These are phyloP conservation scores for Eremothecium sinecaudum DNA, from an alignment of 1,139 yeast genomes.

Conservation along the genomic window DNA sequence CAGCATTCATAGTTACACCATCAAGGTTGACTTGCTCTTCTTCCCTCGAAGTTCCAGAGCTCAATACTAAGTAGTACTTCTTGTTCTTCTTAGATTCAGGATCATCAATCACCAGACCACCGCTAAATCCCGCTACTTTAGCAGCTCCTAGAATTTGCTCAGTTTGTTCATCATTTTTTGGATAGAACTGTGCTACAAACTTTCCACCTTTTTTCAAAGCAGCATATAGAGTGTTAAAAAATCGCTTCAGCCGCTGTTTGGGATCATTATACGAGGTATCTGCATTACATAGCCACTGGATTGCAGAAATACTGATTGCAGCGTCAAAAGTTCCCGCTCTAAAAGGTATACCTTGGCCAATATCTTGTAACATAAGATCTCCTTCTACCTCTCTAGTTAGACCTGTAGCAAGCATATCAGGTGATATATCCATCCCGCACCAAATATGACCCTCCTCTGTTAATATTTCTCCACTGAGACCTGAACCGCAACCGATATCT, in stretches of 20 bases:
- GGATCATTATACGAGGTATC: slow-evolving; percentile 80
- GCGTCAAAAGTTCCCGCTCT: slow-evolving; percentile 97
- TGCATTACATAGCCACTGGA: slow-evolving; percentile 97
- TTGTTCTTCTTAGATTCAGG: slow-evolving; percentile 88
- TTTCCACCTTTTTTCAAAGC: slow-evolving; percentile 88
- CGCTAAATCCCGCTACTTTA: slow-evolving; percentile 90
- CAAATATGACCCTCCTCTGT: slow-evolving; percentile 91
- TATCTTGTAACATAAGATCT: slow-evolving; percentile 80
- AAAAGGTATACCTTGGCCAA: slow-evolving; percentile 91
- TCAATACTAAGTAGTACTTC: slow-evolving; percentile 80
- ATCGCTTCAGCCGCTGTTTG: slow-evolving; percentile 66
- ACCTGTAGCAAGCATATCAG: slow-evolving; percentile 93
- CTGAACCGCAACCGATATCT: slow-evolving; percentile 97
- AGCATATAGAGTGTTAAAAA: slow-evolving; percentile 83
- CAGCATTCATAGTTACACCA: slow-evolving; percentile 70
- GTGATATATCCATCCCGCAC: slow-evolving; percentile 96
- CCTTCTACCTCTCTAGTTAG: slow-evolving; percentile 89
- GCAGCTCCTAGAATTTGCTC: slow-evolving; percentile 75
- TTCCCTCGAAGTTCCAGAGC: slow-evolving; percentile 55
- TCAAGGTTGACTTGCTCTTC: slow-evolving; percentile 44
- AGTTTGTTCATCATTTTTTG: slow-evolving; percentile 78
- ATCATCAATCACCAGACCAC: slow-evolving; percentile 89
- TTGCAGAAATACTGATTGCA: slow-evolving; percentile 88
- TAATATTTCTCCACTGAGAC: slow-evolving; percentile 86
- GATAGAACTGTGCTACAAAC: slow-evolving; percentile 94